These are phyloP conservation scores for Domatiomyces globalis DNA, from an alignment of 2,329 filamentous ascomycete species.

Conservation along the genomic window DNA sequence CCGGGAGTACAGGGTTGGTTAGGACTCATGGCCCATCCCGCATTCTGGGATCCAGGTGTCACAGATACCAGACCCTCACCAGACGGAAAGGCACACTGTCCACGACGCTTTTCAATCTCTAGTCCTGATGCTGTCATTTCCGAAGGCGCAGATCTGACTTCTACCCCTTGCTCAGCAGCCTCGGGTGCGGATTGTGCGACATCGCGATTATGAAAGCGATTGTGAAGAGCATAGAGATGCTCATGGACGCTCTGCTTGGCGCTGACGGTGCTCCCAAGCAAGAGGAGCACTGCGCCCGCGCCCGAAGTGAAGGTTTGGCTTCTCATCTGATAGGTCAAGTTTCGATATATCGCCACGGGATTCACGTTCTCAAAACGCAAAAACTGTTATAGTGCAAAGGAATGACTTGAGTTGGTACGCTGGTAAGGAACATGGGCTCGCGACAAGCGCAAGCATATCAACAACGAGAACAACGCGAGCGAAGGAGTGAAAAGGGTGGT, in stretches of 20 bases:
- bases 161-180: conserved; percentile 15
- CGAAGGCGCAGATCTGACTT: conserved; percentile 11
- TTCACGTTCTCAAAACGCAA: not conserved
- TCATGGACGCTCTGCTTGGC: conserved; percentile 19
- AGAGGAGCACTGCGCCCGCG: conserved; percentile 25
- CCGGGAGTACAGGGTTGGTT: conserved; percentile 55
- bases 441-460: conserved; percentile 10
- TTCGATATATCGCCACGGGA: conserved; percentile 5
- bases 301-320: conserved; percentile 19
- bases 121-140: not conserved
- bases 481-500: conserved; percentile 4
- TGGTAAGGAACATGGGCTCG: conserved; percentile 17
- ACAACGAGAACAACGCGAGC: conserved; percentile 8
- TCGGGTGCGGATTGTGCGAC: conserved; percentile 16
- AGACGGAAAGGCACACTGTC: conserved; percentile 50
- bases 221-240: conserved; percentile 24
- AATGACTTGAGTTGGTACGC: conserved; percentile 14
- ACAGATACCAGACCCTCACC: conserved; percentile 54
- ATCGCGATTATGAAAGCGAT: conserved; percentile 21
- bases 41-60: conserved; percentile 50
- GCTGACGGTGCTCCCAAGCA: conserved; percentile 21
- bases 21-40: conserved; percentile 67
- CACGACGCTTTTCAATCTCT: conserved; percentile 39
- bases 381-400: conserved; percentile 9
- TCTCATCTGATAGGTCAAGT: conserved; percentile 14